phyloP scores from a whole-genome alignment of 176 grass and related monocot species.

The Avena sativa region DNA sequence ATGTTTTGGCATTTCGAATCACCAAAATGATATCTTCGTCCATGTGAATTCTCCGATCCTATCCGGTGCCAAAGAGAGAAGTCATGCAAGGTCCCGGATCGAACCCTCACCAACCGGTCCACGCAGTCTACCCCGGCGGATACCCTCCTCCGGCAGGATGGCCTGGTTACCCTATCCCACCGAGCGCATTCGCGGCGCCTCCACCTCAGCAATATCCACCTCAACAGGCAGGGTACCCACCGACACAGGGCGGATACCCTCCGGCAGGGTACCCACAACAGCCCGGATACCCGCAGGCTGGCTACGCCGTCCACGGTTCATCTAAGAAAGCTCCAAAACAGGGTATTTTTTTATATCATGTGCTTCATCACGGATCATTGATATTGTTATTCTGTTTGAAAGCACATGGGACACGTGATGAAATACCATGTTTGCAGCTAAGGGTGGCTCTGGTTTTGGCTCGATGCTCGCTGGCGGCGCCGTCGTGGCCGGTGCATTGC shows the following conservation, averaged over 20 bases:
- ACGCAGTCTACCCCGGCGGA: not conserved
- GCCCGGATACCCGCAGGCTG: not conserved
- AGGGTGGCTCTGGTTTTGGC: not conserved
- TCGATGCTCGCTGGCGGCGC: not conserved
- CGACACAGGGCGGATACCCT: not conserved
- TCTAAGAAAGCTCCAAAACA: constrained; percentile 10
- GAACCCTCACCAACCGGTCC: not conserved
- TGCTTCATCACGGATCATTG: not conserved
- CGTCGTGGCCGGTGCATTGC: not conserved
- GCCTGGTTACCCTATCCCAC: constrained; percentile 20
- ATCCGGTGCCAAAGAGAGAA: not conserved
- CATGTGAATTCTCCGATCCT: not conserved
- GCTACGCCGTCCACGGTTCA: not conserved
- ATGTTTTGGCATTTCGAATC: not conserved
- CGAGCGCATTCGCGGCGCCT: not conserved
- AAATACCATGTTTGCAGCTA: not conserved
- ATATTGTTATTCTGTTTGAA: too few species aligned
- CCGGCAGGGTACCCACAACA: constrained; percentile 24
- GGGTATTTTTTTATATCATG: not conserved
- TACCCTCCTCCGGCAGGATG: constrained; percentile 22
- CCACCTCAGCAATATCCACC: not conserved
- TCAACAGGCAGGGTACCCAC: not conserved
- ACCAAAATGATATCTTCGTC: not conserved
- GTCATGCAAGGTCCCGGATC: not conserved
- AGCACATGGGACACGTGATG: not conserved